Base-by-base conservation (phyloP, 2,329 filamentous ascomycete genomes). In the Coleophoma cylindrospora region DNA sequence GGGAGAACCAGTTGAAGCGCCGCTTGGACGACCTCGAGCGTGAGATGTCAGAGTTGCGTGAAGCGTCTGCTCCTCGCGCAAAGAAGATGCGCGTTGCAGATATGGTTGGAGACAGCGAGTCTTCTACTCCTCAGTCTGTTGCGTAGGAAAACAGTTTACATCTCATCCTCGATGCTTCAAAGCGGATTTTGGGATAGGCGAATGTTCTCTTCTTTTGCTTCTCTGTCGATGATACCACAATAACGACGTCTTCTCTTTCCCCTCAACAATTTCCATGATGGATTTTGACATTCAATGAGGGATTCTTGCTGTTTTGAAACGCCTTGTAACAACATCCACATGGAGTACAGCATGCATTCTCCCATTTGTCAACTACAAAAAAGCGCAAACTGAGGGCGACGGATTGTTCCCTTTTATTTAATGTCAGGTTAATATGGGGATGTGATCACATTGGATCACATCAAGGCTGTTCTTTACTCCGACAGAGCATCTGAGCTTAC, bases 1-100 rank as follows among this genome's bases (percentile, higher is more conserved):
- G 89, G 34, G 91, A 95, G 67, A 88, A 90, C 51, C 87, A 85
- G 50, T 76, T 95, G 36, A 95, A 95, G 70, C 80, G 87, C 46
- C 83, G 87, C 46, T 74, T 95, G n/a, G 86, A 89, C 50, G 89
- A 95, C 58, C 73, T 91, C 40, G 87, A 92, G 64, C 75, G 66
- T 50, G 74, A 76, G 53, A 54, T 79, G 13, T 58, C 57, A 34
- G 70, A 73, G 19, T 55, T 66, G 40, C 62, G 66, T 37, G 66
- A 68, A 19, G 66, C 68, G 19, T 76, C 76, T 43, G 65, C 64
- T 15, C 75, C 75, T 41, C 66, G 70, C 27, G 70, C 76, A 52
- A 82, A 81, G 68, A 76, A 74, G 63, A 77, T 79, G 66, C 73
- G 76, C 50, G 67, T 82, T 49, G 75, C 76, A 55, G 77, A 81